phyloP scores from a whole-genome alignment of 768 basidiomycete species.

The Tephrocybe sp. region DNA sequence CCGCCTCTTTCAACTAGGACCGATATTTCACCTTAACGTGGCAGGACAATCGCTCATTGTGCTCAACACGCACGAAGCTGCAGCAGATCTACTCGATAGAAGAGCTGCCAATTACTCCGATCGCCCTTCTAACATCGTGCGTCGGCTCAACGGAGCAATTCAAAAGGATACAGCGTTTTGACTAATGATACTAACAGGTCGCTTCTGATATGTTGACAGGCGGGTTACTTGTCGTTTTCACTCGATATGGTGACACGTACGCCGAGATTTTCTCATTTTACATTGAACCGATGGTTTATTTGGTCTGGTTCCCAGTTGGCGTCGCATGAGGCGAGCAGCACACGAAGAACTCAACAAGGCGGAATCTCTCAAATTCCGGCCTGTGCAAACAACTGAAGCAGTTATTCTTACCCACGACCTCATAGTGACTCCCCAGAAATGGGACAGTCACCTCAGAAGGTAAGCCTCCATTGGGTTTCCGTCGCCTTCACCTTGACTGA shows the following conservation, averaged over 20 bases:
- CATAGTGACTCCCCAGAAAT: constrained; percentile 23
- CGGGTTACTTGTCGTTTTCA: constrained; percentile 25
- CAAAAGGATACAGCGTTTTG: background rate
- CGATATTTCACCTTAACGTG: constrained; percentile 16
- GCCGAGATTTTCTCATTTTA: too few species aligned
- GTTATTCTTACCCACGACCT: constrained; percentile 27
- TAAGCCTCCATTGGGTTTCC: background rate
- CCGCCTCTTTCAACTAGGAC: constrained; percentile 15
- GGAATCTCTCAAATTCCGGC: constrained; percentile 20
- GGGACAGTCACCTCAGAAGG: constrained; percentile 31
- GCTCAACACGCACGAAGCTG: constrained; percentile 27
- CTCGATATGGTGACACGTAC: constrained; percentile 21
- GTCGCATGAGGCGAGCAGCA: constrained; percentile 31
- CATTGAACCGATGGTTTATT: too few species aligned
- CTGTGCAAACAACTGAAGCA: constrained; percentile 29
- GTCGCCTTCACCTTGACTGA: background rate
- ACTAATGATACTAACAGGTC: background rate
- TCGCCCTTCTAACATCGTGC: constrained; percentile 26
- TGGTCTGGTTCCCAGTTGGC: constrained; percentile 27
- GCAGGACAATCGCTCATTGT: constrained; percentile 24
- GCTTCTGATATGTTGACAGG: constrained; percentile 29
- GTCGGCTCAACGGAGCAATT: background rate
- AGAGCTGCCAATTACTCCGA: constrained; percentile 25
- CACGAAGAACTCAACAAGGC: constrained; percentile 32
- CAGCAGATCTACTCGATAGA: constrained; percentile 33